Conservation (phyloP, 208 protist species). For the Leishmania gerbilli region DNA sequence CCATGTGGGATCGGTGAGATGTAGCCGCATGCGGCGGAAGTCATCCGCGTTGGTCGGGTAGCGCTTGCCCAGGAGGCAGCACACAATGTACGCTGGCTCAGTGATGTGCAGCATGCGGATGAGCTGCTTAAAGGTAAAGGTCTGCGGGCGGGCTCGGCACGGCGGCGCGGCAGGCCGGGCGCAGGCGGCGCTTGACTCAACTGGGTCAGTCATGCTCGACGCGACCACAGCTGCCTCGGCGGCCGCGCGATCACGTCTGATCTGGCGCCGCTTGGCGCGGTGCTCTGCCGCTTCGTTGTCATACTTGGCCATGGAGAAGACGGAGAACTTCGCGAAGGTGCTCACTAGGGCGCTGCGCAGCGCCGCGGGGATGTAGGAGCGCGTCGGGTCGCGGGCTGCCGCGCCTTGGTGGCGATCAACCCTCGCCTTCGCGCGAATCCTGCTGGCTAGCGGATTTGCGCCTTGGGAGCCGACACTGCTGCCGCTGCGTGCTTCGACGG, state of each 20-base stretch:
- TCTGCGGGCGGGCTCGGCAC: not conserved
- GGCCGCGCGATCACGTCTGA: not conserved
- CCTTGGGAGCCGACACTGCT: not conserved
- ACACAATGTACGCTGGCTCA: slow-evolving; percentile 78
- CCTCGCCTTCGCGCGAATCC: not conserved
- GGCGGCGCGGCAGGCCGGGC: not conserved
- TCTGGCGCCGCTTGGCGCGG: slow-evolving; percentile 16
- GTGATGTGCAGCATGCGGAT: slow-evolving; percentile 87
- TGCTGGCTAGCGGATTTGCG: not conserved
- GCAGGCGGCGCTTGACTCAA: not conserved
- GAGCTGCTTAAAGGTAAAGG: slow-evolving; percentile 80
- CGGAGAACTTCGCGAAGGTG: slow-evolving; percentile 91
- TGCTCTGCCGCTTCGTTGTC: slow-evolving; percentile 89
- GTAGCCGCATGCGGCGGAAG: slow-evolving; percentile 59
- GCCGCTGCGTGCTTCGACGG: not conserved
- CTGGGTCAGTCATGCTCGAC: not conserved
- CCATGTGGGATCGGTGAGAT: slow-evolving; percentile 24
- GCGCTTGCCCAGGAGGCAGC: slow-evolving; percentile 92
- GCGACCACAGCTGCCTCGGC: not conserved
- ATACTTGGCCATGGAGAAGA: slow-evolving; percentile 94
- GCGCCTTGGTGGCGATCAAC: not conserved
- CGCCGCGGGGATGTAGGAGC: slow-evolving; percentile 62
- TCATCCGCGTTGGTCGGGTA: slow-evolving; percentile 86
- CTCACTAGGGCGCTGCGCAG: slow-evolving; percentile 84
- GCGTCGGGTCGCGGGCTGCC: not conserved